phyloP scores from a whole-genome alignment of 2,329 filamentous ascomycete species.

The Coniosporium tulheliwenetii region DNA sequence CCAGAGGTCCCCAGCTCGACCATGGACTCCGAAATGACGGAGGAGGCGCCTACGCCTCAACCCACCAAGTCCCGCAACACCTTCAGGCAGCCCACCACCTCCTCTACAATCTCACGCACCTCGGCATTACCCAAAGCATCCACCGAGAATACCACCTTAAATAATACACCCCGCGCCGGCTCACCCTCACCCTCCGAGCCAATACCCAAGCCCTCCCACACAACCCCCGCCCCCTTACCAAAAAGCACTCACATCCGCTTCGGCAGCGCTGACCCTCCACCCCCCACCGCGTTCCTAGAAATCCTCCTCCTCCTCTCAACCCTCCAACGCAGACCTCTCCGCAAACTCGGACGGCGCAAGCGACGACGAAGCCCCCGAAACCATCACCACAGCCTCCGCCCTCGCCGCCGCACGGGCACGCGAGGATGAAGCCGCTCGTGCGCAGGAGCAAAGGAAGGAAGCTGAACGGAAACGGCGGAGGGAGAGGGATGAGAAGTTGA shows the following conservation, averaged over 20 bases:
- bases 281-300: neutral
- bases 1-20: neutral
- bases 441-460: slow-evolving; percentile 1
- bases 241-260: slow-evolving; percentile 21
- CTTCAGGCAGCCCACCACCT: too few relatives aligned
- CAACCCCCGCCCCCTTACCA: neutral
- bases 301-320: neutral
- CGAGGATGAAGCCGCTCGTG: slow-evolving; percentile 1
- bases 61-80: too few relatives aligned
- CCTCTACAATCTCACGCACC: neutral
- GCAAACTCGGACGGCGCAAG: slow-evolving; percentile 20
- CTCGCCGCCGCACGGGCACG: neutral
- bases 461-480: slow-evolving; percentile 1
- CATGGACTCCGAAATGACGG: neutral
- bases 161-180: neutral
- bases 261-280: slow-evolving; percentile 22
- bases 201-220: neutral
- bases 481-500: slow-evolving; percentile 1
- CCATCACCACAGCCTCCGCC: slow-evolving; percentile 1
- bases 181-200: too few relatives aligned
- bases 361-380: slow-evolving; percentile 6
- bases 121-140: neutral
- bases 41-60: too few relatives aligned
- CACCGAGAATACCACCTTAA: neutral
- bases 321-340: neutral